A percentile compares a stretch with the other conserved stretches of the same genome.
Conservation (phyloP, 805 yeast species). For the Grigorovia transvaalensis region DNA sequence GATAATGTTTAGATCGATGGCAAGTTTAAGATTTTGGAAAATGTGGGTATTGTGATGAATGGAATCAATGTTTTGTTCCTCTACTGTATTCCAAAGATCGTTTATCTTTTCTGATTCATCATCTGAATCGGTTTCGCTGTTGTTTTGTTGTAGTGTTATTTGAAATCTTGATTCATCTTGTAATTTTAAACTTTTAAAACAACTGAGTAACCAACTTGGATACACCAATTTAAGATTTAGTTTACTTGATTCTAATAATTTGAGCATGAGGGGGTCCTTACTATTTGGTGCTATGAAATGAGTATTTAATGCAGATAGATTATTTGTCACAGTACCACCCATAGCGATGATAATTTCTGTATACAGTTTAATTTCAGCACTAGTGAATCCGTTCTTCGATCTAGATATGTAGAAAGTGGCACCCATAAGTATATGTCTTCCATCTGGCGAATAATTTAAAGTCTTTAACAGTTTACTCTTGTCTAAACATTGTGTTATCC, state of each 20-base stretch:
- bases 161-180: conserved; percentile 46
- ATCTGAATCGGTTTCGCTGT: neutral
- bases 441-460: conserved; percentile 54
- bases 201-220: conserved; percentile 74
- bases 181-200: conserved; percentile 42
- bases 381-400: conserved; percentile 30
- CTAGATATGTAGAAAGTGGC: conserved; percentile 41
- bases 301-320: conserved; percentile 59
- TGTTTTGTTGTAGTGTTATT: conserved; percentile 25
- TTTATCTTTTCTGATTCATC: conserved; percentile 8
- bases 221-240: conserved; percentile 43
- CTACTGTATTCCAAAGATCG: conserved; percentile 7
- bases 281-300: conserved; percentile 55
- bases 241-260: conserved; percentile 25
- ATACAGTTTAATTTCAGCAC: conserved; percentile 55
- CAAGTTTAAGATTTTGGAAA: conserved; percentile 39
- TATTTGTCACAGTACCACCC: conserved; percentile 65
- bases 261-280: conserved; percentile 7
- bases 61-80: neutral
- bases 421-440: conserved; percentile 50
- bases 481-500: conserved; percentile 18
- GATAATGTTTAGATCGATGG: conserved; percentile 44
- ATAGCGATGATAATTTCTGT: conserved; percentile 48
- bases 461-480: conserved; percentile 18
- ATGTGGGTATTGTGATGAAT: conserved; percentile 13